These are phyloP conservation scores for Paecilomyces variotii DNA, from an alignment of 2,329 filamentous ascomycete genomes.

Conservation along the genomic window DNA sequence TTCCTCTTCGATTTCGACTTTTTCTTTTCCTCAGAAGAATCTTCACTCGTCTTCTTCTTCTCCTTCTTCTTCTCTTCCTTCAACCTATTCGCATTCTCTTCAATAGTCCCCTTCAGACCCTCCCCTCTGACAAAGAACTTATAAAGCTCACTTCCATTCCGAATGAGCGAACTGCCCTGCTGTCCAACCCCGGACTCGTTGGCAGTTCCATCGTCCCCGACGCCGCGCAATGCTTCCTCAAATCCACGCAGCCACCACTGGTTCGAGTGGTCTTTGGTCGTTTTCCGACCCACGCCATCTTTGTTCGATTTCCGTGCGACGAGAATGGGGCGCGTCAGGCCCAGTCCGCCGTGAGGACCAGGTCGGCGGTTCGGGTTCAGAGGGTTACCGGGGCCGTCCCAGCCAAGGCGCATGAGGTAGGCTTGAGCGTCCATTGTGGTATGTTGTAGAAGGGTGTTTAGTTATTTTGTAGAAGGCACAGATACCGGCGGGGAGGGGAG, in stretches of 20 bases:
- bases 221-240: slow-evolving; percentile 76
- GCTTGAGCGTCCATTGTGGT: slow-evolving; percentile 69
- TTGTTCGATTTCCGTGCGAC: slow-evolving; percentile 74
- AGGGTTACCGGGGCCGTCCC: slow-evolving; percentile 81
- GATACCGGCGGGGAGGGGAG: neutral
- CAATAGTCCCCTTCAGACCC: slow-evolving; percentile 60
- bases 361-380: slow-evolving; percentile 58
- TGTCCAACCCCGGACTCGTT: slow-evolving; percentile 47
- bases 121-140: slow-evolving; percentile 79
- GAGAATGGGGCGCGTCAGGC: slow-evolving; percentile 74
- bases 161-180: slow-evolving; percentile 35
- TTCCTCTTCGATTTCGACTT: slow-evolving; percentile 27
- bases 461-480: neutral
- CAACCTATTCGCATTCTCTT: slow-evolving; percentile 9
- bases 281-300: slow-evolving; percentile 74
- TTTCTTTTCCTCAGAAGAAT: slow-evolving; percentile 1
- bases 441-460: neutral
- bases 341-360: slow-evolving; percentile 54
- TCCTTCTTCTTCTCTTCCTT: slow-evolving; percentile 7
- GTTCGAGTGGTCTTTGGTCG: slow-evolving; percentile 55
- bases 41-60: slow-evolving; percentile 9
- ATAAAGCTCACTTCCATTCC: slow-evolving; percentile 55
- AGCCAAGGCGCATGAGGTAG: slow-evolving; percentile 78
- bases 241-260: slow-evolving; percentile 98
- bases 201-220: slow-evolving; percentile 56